Conservation (phyloP, 2,329 filamentous ascomycete genomes). For the Aspergillus ochraceoroseus region DNA sequence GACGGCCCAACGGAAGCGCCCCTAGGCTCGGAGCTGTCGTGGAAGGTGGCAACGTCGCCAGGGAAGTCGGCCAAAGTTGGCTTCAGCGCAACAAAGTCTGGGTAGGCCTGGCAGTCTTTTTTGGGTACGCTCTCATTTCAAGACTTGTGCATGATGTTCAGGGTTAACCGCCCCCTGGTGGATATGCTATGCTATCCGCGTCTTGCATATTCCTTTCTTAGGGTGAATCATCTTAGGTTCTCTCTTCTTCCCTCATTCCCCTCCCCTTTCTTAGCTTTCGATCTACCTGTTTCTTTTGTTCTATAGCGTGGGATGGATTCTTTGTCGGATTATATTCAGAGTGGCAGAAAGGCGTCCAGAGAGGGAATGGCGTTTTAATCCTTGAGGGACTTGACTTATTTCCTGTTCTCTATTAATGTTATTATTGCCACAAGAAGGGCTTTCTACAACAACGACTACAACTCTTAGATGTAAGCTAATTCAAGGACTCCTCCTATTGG, state of each 20-base stretch:
- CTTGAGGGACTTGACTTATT: neutral
- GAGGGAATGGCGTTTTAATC: constrained; percentile 16
- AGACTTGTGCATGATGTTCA: constrained; percentile 60
- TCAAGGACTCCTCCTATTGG: neutral
- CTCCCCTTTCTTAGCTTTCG: neutral
- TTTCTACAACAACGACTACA: neutral
- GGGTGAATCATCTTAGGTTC: neutral
- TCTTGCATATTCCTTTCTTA: constrained; percentile 2
- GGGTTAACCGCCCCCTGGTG: constrained; percentile 21
- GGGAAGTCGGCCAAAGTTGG: constrained; percentile 79
- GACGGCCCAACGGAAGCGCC: constrained; percentile 55
- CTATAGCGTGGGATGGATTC: constrained; percentile 8
- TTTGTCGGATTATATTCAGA: constrained; percentile 6
- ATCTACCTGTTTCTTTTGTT: neutral
- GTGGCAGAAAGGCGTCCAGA: constrained; percentile 13
- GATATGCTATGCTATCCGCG: no score
- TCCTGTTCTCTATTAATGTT: neutral
- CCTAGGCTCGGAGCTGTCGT: constrained; percentile 60
- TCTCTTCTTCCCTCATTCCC: neutral
- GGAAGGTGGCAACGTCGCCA: constrained; percentile 68
- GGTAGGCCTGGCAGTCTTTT: constrained; percentile 63
- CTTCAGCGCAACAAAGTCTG: constrained; percentile 72
- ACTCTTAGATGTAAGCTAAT: neutral
- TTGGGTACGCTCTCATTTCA: constrained; percentile 78
- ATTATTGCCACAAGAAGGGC: neutral